phyloP scores from a whole-genome alignment of 805 yeast species.

The Myxozyma mucilagina region DNA sequence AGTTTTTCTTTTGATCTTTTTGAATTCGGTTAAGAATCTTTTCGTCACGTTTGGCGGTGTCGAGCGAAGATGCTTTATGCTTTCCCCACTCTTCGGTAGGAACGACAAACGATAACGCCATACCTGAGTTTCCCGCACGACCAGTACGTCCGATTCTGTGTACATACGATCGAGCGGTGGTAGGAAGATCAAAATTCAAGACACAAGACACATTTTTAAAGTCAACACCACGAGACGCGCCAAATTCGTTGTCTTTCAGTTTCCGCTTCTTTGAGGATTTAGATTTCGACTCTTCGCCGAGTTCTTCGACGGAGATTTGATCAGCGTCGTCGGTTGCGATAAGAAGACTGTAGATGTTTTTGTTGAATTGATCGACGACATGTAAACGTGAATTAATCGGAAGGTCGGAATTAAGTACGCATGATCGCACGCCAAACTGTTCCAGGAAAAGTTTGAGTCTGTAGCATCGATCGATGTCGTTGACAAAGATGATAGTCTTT shows the following conservation, averaged over 20 bases:
- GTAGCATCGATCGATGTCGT: constrained; percentile 93
- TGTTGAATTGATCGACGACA: constrained; percentile 92
- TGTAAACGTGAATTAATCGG: constrained; percentile 92
- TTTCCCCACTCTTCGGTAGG: constrained; percentile 81
- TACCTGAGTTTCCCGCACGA: constrained; percentile 93
- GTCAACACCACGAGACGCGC: constrained; percentile 96
- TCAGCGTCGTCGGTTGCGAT: constrained; percentile 94
- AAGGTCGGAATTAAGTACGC: constrained; percentile 86
- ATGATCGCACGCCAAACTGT: constrained; percentile 88
- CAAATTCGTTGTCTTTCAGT: constrained; percentile 69
- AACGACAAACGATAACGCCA: constrained; percentile 89
- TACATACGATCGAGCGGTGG: constrained; percentile 81
- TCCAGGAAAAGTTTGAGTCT: constrained; percentile 85
- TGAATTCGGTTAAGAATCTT: constrained; percentile 75
- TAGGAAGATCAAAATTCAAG: constrained; percentile 89
- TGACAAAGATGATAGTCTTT: constrained; percentile 85
- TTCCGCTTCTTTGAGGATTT: constrained; percentile 28
- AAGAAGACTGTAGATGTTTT: constrained; percentile 77
- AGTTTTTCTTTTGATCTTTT: constrained; percentile 66
- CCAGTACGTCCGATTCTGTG: constrained; percentile 98
- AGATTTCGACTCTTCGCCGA: constrained; percentile 30
- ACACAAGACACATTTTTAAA: constrained; percentile 96
- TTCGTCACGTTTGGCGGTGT: constrained; percentile 79
- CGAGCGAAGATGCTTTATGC: constrained; percentile 75
- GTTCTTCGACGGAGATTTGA: constrained; percentile 44